phyloP scores from a whole-genome alignment of 345 rosid species.

The Syzygium grande region DNA sequence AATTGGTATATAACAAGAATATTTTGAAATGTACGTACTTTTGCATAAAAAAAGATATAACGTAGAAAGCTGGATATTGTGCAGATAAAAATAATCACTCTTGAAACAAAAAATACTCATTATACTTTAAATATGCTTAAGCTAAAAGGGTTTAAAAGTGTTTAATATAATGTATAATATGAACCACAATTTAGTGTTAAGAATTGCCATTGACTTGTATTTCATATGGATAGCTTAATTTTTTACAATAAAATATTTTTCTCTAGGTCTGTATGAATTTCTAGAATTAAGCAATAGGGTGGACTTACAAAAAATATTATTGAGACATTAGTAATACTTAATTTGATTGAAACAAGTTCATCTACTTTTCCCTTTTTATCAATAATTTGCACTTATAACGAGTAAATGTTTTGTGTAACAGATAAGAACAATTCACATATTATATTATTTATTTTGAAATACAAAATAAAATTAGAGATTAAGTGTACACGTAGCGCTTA shows the following conservation, averaged over 20 bases:
- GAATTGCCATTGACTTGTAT: too few species aligned
- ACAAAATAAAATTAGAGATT: not conserved
- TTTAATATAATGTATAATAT: too few species aligned
- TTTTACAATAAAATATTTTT: not conserved
- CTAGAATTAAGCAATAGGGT: not conserved
- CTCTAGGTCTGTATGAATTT: not conserved
- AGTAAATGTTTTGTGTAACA: not conserved
- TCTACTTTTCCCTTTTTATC: not conserved
- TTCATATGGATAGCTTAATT: too few species aligned
- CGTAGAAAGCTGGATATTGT: not conserved
- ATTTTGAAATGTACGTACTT: not conserved
- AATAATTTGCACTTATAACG: not conserved
- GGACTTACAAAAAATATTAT: not conserved
- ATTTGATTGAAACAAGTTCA: not conserved
- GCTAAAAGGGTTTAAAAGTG: not conserved
- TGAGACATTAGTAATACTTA: not conserved
- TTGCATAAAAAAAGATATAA: not conserved
- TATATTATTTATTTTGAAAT: not conserved
- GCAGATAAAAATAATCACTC: not conserved
- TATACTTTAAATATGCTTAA: not conserved
- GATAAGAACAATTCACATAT: not conserved
- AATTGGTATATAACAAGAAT: not conserved
- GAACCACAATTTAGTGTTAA: too few species aligned
- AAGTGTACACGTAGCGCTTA: not conserved
- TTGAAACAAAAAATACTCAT: not conserved